phyloP scores from a whole-genome alignment of 2,329 filamentous ascomycete genomes.

The Aspergillus thermomutatus region DNA sequence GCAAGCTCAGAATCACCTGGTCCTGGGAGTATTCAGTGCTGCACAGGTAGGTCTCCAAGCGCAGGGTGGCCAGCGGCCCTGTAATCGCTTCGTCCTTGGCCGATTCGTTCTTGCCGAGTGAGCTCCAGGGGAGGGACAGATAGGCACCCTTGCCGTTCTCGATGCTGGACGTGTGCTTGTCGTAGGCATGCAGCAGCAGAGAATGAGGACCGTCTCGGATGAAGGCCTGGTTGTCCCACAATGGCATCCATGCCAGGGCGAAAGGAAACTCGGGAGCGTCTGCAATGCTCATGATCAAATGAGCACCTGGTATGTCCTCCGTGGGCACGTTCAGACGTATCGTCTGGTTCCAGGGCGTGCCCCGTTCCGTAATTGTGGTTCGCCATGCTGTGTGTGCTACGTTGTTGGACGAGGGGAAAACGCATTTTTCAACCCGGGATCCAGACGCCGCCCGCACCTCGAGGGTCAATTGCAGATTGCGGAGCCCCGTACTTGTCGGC shows the following conservation, averaged over 20 bases:
- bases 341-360: conserved; percentile 83
- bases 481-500: conserved; percentile 61
- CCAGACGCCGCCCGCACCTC: conserved; percentile 80
- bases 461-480: conserved; percentile 80
- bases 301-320: conserved; percentile 74
- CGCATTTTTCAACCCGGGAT: conserved; percentile 81
- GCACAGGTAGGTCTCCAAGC: conserved; percentile 80
- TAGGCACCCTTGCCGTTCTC: conserved; percentile 78
- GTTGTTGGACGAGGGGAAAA: conserved; percentile 80
- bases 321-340: conserved; percentile 75
- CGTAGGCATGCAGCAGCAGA: conserved; percentile 81
- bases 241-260: conserved; percentile 84
- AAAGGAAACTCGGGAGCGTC: conserved; percentile 86
- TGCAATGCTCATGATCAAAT: conserved; percentile 85
- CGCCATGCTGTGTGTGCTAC: conserved; percentile 80
- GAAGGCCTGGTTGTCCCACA: conserved; percentile 92
- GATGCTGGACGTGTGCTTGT: conserved; percentile 78
- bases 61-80: conserved; percentile 74
- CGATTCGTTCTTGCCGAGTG: conserved; percentile 63
- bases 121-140: conserved; percentile 75
- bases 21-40: conserved; percentile 96
- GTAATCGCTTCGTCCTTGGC: conserved; percentile 70
- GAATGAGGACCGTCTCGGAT: conserved; percentile 79
- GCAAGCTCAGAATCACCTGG: conserved; percentile 73
- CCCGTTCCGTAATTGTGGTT: conserved; percentile 74